phyloP scores from a whole-genome alignment of 164 flowering plant species.

The Berberis thunbergii region DNA sequence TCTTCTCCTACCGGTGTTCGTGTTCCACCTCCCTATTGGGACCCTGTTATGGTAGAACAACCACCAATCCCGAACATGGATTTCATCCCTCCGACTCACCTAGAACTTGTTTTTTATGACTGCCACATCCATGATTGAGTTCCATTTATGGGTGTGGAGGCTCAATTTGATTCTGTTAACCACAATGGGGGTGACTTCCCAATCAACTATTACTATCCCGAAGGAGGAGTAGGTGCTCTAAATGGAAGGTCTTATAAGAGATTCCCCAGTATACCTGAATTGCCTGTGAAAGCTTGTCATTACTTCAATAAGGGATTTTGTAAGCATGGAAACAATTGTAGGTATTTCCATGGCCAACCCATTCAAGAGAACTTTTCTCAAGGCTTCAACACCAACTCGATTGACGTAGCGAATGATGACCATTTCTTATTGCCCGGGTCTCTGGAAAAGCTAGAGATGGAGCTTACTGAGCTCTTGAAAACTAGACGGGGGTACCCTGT shows the following conservation, averaged over 20 bases:
- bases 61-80: slow-evolving; percentile 23
- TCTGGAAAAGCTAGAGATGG: slow-evolving; percentile 64
- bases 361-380: slow-evolving; percentile 34
- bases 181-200: slow-evolving; percentile 16
- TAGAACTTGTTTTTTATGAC: slow-evolving; percentile 30
- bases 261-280: slow-evolving; percentile 24
- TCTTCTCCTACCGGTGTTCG: slow-evolving; percentile 22
- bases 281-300: slow-evolving; percentile 55
- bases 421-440: slow-evolving; percentile 51
- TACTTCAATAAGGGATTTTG: slow-evolving; percentile 74
- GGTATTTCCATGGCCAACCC: slow-evolving; percentile 54
- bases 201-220: slow-evolving; percentile 26
- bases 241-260: slow-evolving; percentile 26
- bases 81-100: slow-evolving; percentile 17
- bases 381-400: slow-evolving; percentile 18
- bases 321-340: slow-evolving; percentile 72
- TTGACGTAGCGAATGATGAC: slow-evolving; percentile 36
- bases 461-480: slow-evolving; percentile 64
- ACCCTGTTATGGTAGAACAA: slow-evolving; percentile 20
- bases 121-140: slow-evolving; percentile 26
- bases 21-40: slow-evolving; percentile 33
- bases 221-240: slow-evolving; percentile 25
- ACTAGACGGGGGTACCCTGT: slow-evolving; percentile 60
- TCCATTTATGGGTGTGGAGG: slow-evolving; percentile 39
- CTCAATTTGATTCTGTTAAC: slow-evolving; percentile 34